A percentile compares a stretch with the other conserved stretches of the same genome.
Evolutionary conservation across 2,329 filamentous ascomycete species (phyloP).

Genomic region (Claviceps maximensis): DNA sequence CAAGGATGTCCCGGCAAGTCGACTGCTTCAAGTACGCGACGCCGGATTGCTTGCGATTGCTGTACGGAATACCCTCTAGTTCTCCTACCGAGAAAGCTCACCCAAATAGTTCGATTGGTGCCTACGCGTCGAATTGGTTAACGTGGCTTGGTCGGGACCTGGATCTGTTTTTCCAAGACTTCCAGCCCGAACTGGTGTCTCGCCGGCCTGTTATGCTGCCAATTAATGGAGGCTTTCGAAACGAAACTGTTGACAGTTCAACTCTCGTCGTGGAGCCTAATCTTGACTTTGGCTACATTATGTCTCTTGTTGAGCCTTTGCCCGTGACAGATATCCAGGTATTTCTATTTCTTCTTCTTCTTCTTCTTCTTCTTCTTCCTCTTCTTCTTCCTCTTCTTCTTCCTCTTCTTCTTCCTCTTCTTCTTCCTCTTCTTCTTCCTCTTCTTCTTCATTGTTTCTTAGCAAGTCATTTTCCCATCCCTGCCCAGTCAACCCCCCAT

Average conservation of each 20-base stretch:
- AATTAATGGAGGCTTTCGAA: background rate
- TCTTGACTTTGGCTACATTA: background rate
- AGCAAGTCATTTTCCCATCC: too few species aligned
- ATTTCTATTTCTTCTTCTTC: background rate
- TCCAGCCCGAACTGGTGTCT: background rate
- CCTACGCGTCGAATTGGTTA: background rate
- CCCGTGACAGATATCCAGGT: background rate
- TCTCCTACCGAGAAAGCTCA: background rate
- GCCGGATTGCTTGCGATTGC: background rate
- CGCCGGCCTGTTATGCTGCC: background rate
- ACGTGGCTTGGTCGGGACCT: background rate
- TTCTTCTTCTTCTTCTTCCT: background rate
- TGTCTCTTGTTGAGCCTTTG: background rate
- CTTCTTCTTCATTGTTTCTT: too few species aligned
- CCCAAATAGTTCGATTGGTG: background rate
- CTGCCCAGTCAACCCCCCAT: too few species aligned
- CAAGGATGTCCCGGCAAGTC: background rate
- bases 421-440: background rate
- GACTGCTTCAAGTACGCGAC: background rate
- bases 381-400: background rate
- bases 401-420: too few species aligned
- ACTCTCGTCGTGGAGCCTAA: background rate
- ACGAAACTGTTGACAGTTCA: background rate
- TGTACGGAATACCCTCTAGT: background rate
- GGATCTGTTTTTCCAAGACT: background rate